phyloP scores from a whole-genome alignment of 2,329 filamentous ascomycete genomes.

The Mycosphaerella arachidis region DNA sequence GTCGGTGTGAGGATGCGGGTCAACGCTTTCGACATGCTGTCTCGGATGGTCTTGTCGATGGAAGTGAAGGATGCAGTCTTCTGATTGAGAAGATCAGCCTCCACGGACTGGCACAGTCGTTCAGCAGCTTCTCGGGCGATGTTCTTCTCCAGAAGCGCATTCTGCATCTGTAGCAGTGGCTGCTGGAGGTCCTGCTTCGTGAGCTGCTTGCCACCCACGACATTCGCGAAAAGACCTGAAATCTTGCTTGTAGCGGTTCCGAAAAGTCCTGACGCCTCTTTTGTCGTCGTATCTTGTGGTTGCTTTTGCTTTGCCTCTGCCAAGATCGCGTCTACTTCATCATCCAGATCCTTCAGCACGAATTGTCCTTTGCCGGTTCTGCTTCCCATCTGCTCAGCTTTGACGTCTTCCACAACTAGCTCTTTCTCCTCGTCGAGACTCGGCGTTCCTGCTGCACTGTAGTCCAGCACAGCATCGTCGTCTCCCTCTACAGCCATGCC shows the following conservation, averaged over 20 bases:
- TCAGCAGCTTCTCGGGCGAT: conserved; percentile 91
- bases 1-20: conserved; percentile 95
- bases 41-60: conserved; percentile 72
- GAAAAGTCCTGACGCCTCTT: conserved; percentile 63
- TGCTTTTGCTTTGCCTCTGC: conserved; percentile 67
- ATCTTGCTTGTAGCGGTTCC: conserved; percentile 77
- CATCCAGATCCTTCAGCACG: conserved; percentile 84
- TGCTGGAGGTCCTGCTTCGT: conserved; percentile 86
- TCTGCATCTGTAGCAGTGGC: conserved; percentile 92
- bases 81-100: conserved; percentile 81
- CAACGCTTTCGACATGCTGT: conserved; percentile 86
- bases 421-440: conserved; percentile 49
- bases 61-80: conserved; percentile 86
- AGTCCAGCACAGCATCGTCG: conserved; percentile 76
- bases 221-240: conserved; percentile 84
- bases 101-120: conserved; percentile 83
- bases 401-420: conserved; percentile 64
- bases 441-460: conserved; percentile 62
- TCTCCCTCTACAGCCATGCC: conserved; percentile 80
- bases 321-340: conserved; percentile 87
- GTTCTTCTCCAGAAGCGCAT: conserved; percentile 91
- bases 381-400: conserved; percentile 77
- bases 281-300: conserved; percentile 51
- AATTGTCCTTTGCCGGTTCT: conserved; percentile 86
- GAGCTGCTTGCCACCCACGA: conserved; percentile 89